phyloP scores from a whole-genome alignment of 2,329 filamentous ascomycete species.

The Fusarium tupiense region DNA sequence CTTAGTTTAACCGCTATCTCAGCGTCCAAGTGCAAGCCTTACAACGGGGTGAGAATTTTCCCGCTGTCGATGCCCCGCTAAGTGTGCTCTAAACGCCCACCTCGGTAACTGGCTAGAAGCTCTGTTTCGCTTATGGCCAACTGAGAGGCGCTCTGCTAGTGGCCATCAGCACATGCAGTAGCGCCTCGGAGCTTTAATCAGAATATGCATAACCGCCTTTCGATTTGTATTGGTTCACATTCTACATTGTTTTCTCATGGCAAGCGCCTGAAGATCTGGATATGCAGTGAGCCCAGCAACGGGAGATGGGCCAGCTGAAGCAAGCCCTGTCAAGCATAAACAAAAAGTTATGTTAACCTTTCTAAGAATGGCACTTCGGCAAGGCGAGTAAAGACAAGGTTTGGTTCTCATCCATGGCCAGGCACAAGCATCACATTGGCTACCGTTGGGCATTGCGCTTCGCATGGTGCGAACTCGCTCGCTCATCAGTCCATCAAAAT shows the following conservation, averaged over 20 bases:
- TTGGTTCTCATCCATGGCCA: constrained; percentile 12
- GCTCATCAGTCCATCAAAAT: constrained; percentile 38
- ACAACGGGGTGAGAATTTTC: not conserved
- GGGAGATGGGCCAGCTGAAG: constrained; percentile 23
- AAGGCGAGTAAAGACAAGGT: constrained; percentile 11
- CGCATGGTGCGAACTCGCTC: constrained; percentile 31
- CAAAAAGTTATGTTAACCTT: constrained; percentile 30
- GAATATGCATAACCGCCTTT: constrained; percentile 27
- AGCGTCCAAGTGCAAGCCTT: constrained; percentile 13
- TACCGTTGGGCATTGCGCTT: constrained; percentile 26
- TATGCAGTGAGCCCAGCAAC: constrained; percentile 11
- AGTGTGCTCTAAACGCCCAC: constrained; percentile 17
- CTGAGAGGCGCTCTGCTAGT: constrained; percentile 23
- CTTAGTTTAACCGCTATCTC: constrained; percentile 11
- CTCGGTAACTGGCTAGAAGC: not conserved
- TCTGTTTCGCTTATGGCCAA: constrained; percentile 13
- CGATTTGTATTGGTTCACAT: constrained; percentile 14
- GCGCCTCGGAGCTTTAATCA: constrained; percentile 22
- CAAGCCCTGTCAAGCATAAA: constrained; percentile 38
- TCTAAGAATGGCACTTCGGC: constrained; percentile 21
- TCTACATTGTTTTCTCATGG: not conserved
- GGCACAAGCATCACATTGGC: constrained; percentile 39
- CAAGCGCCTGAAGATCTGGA: not conserved
- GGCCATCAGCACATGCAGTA: constrained; percentile 29
- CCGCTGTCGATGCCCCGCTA: constrained; percentile 11